Evolutionary conservation across 1,139 yeast species (phyloP).

Genomic region (Kurtzmaniella quercitrusa): DNA sequence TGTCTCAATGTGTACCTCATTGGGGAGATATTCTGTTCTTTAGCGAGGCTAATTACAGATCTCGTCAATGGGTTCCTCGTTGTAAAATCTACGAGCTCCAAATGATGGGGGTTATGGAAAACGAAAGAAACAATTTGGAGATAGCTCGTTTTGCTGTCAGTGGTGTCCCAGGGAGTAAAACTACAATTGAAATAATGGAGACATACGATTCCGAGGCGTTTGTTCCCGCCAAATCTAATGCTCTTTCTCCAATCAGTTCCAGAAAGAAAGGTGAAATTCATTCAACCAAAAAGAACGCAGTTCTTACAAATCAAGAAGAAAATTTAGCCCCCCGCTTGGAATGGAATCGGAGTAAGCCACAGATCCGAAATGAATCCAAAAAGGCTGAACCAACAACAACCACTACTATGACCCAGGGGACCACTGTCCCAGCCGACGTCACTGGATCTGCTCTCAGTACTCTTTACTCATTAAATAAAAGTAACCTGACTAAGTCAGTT

Average conservation of each 20-base stretch:
- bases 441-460: slow-evolving; percentile 33
- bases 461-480: slow-evolving; percentile 35
- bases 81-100: slow-evolving; percentile 93
- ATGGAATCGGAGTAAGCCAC: slow-evolving; percentile 4
- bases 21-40: slow-evolving; percentile 95
- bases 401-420: slow-evolving; percentile 34
- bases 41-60: slow-evolving; percentile 48
- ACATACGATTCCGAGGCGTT: slow-evolving; percentile 56
- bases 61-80: slow-evolving; percentile 80
- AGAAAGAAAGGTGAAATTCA: not conserved
- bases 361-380: slow-evolving; percentile 9
- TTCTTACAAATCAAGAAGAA: slow-evolving; percentile 4
- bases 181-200: slow-evolving; percentile 52
- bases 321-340: not conserved
- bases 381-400: slow-evolving; percentile 22
- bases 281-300: not conserved
- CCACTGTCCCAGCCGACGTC: slow-evolving; percentile 29
- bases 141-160: slow-evolving; percentile 46
- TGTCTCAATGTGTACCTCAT: slow-evolving; percentile 81
- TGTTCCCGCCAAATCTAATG: slow-evolving; percentile 17
- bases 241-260: not conserved
- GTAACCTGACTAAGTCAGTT: not conserved
- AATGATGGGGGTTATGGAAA: slow-evolving; percentile 98
- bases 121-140: slow-evolving; percentile 65
- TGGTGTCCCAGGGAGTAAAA: slow-evolving; percentile 19